phyloP scores from a whole-genome alignment of 139 green algal genomes.

The Eudorina sp. region DNA sequence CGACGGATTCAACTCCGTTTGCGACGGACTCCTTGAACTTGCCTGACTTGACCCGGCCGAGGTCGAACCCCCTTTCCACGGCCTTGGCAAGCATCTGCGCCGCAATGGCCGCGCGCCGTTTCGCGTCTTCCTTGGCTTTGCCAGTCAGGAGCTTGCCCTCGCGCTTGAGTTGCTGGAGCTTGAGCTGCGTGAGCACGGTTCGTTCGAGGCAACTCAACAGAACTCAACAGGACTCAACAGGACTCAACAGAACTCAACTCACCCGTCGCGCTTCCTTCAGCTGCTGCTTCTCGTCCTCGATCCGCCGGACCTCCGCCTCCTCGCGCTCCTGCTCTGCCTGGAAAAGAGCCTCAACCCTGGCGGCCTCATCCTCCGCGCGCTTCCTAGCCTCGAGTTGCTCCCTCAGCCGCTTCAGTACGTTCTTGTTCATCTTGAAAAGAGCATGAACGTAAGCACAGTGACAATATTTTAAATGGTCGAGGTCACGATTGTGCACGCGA shows the following conservation, averaged over 20 bases:
- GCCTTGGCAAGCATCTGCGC: slow-evolving; percentile 89
- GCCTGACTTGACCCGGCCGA: too few relatives aligned
- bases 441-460: too few relatives aligned
- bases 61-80: slow-evolving; percentile 73
- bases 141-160: slow-evolving; percentile 91
- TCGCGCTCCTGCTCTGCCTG: slow-evolving; percentile 28
- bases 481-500: too few relatives aligned
- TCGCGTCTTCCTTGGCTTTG: slow-evolving; percentile 94
- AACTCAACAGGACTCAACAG: too few relatives aligned
- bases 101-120: slow-evolving; percentile 84
- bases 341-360: too few relatives aligned
- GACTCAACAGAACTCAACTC: too few relatives aligned
- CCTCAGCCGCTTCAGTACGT: slow-evolving; percentile 79
- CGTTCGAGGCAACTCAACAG: too few relatives aligned
- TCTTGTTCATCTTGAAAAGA: too few relatives aligned
- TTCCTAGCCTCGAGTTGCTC: slow-evolving; percentile 82
- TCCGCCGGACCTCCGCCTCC: slow-evolving; percentile 63
- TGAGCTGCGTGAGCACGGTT: too few relatives aligned
- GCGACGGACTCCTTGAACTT: too few relatives aligned
- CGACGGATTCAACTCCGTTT: too few relatives aligned
- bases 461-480: too few relatives aligned
- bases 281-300: slow-evolving; percentile 79
- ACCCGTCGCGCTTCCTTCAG: slow-evolving; percentile 76
- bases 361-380: slow-evolving; percentile 77
- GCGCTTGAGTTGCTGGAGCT: slow-evolving; percentile 86